phyloP scores from a whole-genome alignment of 495 filamentous ascomycete genomes.

The Penicillium egyptiacum region DNA sequence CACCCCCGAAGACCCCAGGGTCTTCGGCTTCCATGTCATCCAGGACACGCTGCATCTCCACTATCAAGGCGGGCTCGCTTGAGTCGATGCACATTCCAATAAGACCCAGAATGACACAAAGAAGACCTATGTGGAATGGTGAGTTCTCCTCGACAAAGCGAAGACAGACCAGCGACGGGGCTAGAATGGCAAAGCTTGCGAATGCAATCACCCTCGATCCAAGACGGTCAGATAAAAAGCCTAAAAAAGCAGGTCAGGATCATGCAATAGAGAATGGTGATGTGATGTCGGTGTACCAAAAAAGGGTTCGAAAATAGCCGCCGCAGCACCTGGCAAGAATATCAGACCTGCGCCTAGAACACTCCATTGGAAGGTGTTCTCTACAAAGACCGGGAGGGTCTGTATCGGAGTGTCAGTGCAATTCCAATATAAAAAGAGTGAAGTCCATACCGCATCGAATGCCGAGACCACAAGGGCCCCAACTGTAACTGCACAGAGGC shows the following conservation, averaged over 20 bases:
- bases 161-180: slow-evolving; percentile 50
- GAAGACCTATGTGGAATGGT: slow-evolving; percentile 28
- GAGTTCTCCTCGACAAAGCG: slow-evolving; percentile 41
- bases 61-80: slow-evolving; percentile 35
- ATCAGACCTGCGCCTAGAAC: slow-evolving; percentile 65
- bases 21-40: slow-evolving; percentile 52
- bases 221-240: slow-evolving; percentile 49
- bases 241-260: slow-evolving; percentile 17
- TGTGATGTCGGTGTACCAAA: slow-evolving; percentile 34
- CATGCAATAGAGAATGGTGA: slow-evolving; percentile 35
- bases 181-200: slow-evolving; percentile 46
- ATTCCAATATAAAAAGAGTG: neutral
- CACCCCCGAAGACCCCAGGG: slow-evolving; percentile 49
- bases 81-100: slow-evolving; percentile 29
- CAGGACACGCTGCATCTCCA: slow-evolving; percentile 64
- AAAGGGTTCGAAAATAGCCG: slow-evolving; percentile 49
- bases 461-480: slow-evolving; percentile 21
- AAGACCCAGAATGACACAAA: slow-evolving; percentile 30
- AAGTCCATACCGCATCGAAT: slow-evolving; percentile 20
- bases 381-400: slow-evolving; percentile 59
- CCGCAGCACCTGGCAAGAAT: slow-evolving; percentile 65
- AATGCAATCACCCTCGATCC: slow-evolving; percentile 50
- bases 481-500: slow-evolving; percentile 19
- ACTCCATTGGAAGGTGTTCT: slow-evolving; percentile 59
- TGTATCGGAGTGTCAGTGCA: neutral